Base-by-base conservation (phyloP, 371 early-diverging fungal species). In the Umbelopsis sp. region DNA sequence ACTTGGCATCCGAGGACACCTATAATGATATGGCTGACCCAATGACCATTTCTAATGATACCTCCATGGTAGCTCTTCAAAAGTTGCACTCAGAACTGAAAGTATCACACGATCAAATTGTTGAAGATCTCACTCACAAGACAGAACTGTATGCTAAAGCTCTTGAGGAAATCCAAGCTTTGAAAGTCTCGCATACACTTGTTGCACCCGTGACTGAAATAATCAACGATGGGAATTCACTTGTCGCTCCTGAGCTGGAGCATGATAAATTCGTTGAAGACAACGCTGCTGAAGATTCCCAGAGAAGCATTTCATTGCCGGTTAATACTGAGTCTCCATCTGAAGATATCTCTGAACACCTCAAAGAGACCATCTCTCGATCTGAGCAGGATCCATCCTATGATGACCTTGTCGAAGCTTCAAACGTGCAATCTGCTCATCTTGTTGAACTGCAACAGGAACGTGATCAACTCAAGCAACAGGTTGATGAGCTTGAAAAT, bases 371-470 rank as follows among this genome's bases (percentile, higher is more conserved):
- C 41, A 41, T 12, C 0, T 7, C 41, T 7, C 41, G 2, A 10
- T 7, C 41, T 10, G 41, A 41, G 41, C 41, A 41, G 12, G 41
- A 2, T 41, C 41, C 41, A 41, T 10, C 41, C 12, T 7, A 7
- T 7, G 41, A 41, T 7, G 1, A 0, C 41, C 7, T 41, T 41
- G 41, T 41, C 41, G 12, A 41, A 12, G 7, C 12, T 3, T 41
- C 10, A 41, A 41, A 41, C 10, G 2, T 12, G 7, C 12, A 41
- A 12, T 29, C 29, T 29, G 29, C 29, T 1, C 29, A 75, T n/a
- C 44, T 80, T 7, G 69, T 52, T 41, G 25, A 48, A 46, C 67
- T 74, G 1, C 65, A 65, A 25, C 64, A 46, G 6, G 69, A 67
- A 5, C 68, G 67, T 41, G 64, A 53, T 32, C 73, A 65, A 62